Evolutionary conservation across 2,329 filamentous ascomycete species (phyloP).

Genomic region (Colletotrichum filicis): DNA sequence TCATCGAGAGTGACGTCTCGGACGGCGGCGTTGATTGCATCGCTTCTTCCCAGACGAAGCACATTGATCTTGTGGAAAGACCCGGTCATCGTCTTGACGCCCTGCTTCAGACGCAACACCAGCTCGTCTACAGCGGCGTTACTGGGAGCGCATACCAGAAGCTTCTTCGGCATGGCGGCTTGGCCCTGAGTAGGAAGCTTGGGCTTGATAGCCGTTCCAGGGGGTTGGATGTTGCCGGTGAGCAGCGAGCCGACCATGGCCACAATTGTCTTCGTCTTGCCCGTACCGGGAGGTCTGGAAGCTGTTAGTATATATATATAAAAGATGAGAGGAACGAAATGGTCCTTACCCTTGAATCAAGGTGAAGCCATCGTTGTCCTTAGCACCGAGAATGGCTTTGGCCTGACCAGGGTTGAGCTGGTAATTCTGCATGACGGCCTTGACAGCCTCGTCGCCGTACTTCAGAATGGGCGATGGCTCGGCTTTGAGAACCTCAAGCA

Average conservation of each 20-base stretch:
- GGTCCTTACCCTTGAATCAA: slow-evolving; percentile 82
- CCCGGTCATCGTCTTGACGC: slow-evolving; percentile 82
- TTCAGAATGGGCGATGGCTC: slow-evolving; percentile 89
- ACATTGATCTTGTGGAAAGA: slow-evolving; percentile 82
- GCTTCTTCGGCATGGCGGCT: slow-evolving; percentile 73
- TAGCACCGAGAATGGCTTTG: slow-evolving; percentile 88
- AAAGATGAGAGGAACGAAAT: slow-evolving; percentile 11
- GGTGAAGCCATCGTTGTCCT: slow-evolving; percentile 97
- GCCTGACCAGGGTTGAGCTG: slow-evolving; percentile 89
- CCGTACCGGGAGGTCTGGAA: slow-evolving; percentile 86
- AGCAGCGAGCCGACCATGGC: slow-evolving; percentile 93
- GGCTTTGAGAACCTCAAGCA: slow-evolving; percentile 89
- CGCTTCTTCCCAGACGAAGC: slow-evolving; percentile 87
- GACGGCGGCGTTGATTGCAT: slow-evolving; percentile 91
- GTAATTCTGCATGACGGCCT: slow-evolving; percentile 79
- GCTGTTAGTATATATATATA: slow-evolving; percentile 42
- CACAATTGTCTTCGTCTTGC: slow-evolving; percentile 98
- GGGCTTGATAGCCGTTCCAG: slow-evolving; percentile 48
- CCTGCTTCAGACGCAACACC: slow-evolving; percentile 89
- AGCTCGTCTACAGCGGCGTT: slow-evolving; percentile 98
- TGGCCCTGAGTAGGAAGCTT: slow-evolving; percentile 45
- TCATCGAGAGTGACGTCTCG: slow-evolving; percentile 94
- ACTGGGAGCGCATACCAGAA: slow-evolving; percentile 97
- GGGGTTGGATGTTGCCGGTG: slow-evolving; percentile 63
- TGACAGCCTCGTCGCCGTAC: slow-evolving; percentile 80